Evolutionary conservation across 352 stramenopile species (phyloP).

Genomic region (Globisporangium paddicum): DNA sequence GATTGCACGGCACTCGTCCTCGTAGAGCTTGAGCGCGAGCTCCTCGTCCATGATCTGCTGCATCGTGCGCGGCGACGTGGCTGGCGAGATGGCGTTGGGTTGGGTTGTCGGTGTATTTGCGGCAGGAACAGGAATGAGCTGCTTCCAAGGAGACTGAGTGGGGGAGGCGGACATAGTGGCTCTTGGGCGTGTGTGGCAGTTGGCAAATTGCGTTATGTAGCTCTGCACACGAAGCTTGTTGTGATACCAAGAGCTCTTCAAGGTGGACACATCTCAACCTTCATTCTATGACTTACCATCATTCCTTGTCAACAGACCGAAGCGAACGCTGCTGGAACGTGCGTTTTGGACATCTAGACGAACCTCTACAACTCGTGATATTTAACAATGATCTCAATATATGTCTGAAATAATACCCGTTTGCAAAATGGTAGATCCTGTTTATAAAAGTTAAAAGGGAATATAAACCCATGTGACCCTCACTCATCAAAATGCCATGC

Average conservation of each 20-base stretch:
- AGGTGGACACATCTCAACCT: neutral
- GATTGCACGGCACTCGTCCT: constrained; percentile 19
- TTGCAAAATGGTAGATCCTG: no score
- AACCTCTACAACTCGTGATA: no score
- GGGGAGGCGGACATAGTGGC: neutral
- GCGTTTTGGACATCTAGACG: neutral
- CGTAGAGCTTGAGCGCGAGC: constrained; percentile 35
- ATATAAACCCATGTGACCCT: no score
- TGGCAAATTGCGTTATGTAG: constrained; percentile 4
- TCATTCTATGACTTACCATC: neutral
- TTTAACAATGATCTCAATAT: no score
- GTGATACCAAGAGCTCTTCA: neutral
- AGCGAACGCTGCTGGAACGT: constrained; percentile 3
- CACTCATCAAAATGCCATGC: no score
- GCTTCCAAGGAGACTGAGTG: constrained; percentile 3
- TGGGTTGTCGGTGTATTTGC: neutral
- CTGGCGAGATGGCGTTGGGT: neutral
- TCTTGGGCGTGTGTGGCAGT: neutral
- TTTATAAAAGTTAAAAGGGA: no score
- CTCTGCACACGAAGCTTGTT: neutral
- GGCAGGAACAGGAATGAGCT: neutral
- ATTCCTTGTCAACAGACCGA: neutral
- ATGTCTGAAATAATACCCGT: no score
- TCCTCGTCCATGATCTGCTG: constrained; percentile 73
- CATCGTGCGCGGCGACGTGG: constrained; percentile 16